A percentile compares a stretch with the other conserved stretches of the same genome.
These are phyloP conservation scores for Pythium diclinum DNA, from an alignment of 352 stramenopile genomes.

Conservation along the genomic window DNA sequence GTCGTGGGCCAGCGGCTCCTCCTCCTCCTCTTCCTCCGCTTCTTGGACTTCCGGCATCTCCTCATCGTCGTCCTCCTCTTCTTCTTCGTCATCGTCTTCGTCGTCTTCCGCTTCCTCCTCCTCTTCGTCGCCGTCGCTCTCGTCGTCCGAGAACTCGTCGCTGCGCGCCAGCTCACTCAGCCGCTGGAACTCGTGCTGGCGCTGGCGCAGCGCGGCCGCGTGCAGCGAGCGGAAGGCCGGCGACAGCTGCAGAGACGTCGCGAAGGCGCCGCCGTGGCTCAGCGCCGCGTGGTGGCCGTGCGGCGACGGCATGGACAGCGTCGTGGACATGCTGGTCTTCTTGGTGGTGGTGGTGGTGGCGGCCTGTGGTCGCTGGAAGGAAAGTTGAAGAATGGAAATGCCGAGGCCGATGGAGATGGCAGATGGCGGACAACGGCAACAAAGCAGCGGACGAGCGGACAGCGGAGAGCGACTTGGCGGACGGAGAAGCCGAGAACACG, in stretches of 20 bases:
- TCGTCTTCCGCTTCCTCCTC: slow-evolving; percentile 37
- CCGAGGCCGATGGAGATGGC: background rate
- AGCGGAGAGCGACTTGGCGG: slow-evolving; percentile 1
- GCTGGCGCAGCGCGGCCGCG: slow-evolving; percentile 42
- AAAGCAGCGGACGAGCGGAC: background rate
- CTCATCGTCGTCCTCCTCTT: background rate
- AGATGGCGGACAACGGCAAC: slow-evolving; percentile 15
- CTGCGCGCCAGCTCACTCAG: slow-evolving; percentile 66
- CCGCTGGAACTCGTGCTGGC: slow-evolving; percentile 55
- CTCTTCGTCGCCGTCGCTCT: slow-evolving; percentile 69
- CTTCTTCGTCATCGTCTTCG: slow-evolving; percentile 27
- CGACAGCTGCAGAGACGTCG: slow-evolving; percentile 37
- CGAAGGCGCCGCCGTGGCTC: slow-evolving; percentile 27
- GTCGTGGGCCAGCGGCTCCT: slow-evolving; percentile 10
- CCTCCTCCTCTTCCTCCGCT: background rate
- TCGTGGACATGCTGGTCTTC: slow-evolving; percentile 38
- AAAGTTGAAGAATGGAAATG: slow-evolving; percentile 30
- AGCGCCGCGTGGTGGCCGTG: slow-evolving; percentile 14
- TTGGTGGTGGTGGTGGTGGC: background rate
- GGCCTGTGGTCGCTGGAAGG: slow-evolving; percentile 1
- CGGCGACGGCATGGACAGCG: slow-evolving; percentile 53
- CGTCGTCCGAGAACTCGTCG: slow-evolving; percentile 80
- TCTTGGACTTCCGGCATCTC: background rate
- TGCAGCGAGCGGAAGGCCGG: slow-evolving; percentile 50
- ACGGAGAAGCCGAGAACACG: slow-evolving; percentile 1